phyloP scores from a whole-genome alignment of 345 rosid species.

The Eucalyptus pumila region DNA sequence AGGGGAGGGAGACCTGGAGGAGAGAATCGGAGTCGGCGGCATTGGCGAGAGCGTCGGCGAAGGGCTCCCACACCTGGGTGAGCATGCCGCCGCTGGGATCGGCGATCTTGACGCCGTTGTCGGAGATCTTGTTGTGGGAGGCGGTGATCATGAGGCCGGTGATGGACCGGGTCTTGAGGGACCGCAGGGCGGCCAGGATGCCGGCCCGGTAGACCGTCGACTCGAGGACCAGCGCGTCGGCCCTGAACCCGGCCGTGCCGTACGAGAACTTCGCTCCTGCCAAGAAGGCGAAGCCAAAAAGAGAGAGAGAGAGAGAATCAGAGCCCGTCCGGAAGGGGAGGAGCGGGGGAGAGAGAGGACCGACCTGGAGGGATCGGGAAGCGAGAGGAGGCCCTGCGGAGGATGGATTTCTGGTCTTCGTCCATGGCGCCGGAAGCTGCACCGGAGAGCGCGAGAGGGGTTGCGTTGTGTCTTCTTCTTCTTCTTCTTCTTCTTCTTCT shows the following conservation, averaged over 20 bases:
- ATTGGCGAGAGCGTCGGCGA: constrained; percentile 72
- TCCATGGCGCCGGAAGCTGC: constrained; percentile 26
- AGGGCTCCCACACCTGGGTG: constrained; percentile 94
- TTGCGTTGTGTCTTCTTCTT: not conserved
- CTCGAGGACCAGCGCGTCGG: constrained; percentile 56
- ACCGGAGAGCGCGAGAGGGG: not conserved
- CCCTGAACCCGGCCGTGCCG: constrained; percentile 88
- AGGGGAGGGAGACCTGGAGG: constrained; percentile 15
- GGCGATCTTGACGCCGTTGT: constrained; percentile 80
- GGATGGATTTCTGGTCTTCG: constrained; percentile 32
- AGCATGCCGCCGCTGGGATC: constrained; percentile 90
- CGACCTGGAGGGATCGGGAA: constrained; percentile 50
- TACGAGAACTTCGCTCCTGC: constrained; percentile 60
- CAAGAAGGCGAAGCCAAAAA: not conserved
- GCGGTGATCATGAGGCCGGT: constrained; percentile 94
- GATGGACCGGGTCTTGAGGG: constrained; percentile 50
- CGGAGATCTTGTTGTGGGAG: constrained; percentile 73
- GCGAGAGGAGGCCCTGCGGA: constrained; percentile 33
- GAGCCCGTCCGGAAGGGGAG: not conserved
- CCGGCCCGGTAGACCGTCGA: constrained; percentile 76
- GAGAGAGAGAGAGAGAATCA: not conserved
- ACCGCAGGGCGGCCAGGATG: constrained; percentile 74
- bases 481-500: not conserved
- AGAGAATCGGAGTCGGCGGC: constrained; percentile 44
- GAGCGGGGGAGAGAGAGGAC: too few relatives aligned